phyloP scores from a whole-genome alignment of 192 early-diverging fungal species.

The Umbelopsis isabellina region DNA sequence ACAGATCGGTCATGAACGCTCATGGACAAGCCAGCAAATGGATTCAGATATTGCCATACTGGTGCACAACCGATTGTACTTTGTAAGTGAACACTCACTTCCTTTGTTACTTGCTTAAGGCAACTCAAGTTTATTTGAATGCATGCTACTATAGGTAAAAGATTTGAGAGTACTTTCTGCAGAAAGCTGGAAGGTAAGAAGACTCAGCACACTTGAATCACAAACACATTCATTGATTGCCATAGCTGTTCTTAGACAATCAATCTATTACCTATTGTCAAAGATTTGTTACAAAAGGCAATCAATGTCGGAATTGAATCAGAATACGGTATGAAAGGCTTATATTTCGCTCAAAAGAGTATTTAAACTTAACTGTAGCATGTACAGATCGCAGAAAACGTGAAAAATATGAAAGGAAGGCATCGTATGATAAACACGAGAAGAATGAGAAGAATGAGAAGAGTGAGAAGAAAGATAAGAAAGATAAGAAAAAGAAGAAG shows the following conservation, averaged over 20 bases:
- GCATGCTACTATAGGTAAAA: conserved; percentile 30
- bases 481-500: conserved; percentile 35
- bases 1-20: conserved; percentile 51
- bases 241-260: conserved; percentile 37
- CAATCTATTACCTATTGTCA: conserved; percentile 49
- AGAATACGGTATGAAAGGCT: conserved; percentile 26
- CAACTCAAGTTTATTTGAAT: not conserved
- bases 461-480: conserved; percentile 38
- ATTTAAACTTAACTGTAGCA: too few relatives aligned
- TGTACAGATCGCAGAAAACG: conserved; percentile 14
- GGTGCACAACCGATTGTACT: conserved; percentile 47
- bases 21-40: conserved; percentile 51
- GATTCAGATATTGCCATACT: conserved; percentile 48
- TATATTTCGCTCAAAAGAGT: not conserved
- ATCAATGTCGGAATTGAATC: conserved; percentile 41
- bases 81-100: conserved; percentile 21
- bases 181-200: conserved; percentile 56
- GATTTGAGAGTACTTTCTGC: conserved; percentile 52
- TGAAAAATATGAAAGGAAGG: conserved; percentile 28
- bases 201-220: not conserved
- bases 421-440: conserved; percentile 8
- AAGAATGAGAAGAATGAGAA: conserved; percentile 34
- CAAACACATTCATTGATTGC: not conserved
- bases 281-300: conserved; percentile 49
- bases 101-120: too few relatives aligned